Evolutionary conservation across 164 flowering plant genomes (phyloP).

Genomic region (Kingdonia uniflora): DNA sequence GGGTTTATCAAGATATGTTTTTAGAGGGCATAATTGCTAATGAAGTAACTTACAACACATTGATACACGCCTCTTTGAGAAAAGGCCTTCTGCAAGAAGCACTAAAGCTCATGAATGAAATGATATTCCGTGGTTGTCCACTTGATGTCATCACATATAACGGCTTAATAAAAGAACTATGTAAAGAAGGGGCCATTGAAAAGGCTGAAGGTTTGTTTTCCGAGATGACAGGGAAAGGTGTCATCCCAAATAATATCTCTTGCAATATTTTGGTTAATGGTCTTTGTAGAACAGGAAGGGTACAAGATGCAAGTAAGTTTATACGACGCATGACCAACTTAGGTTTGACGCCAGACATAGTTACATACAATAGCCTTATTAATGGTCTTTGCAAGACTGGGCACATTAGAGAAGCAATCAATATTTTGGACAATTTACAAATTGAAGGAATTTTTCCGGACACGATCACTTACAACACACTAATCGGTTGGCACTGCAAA

Average conservation of each 20-base stretch:
- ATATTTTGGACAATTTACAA: background rate
- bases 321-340: background rate
- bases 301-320: background rate
- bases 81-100: conserved; percentile 13
- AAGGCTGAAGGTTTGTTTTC: background rate
- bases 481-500: background rate
- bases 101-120: background rate
- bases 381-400: background rate
- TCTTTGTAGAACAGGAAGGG: background rate
- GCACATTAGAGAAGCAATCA: background rate
- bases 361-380: background rate
- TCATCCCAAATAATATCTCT: background rate
- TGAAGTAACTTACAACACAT: conserved; percentile 75
- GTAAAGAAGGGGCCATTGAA: background rate
- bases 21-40: conserved; percentile 76
- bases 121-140: background rate
- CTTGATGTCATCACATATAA: background rate
- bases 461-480: background rate
- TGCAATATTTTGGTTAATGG: background rate
- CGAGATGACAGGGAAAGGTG: background rate
- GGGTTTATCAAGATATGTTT: conserved; percentile 53
- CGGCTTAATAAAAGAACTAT: background rate
- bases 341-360: background rate
- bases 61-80: conserved; percentile 55
- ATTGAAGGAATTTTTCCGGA: background rate